phyloP scores from a whole-genome alignment of 345 rosid species.

The Clarkia xantiana region DNA sequence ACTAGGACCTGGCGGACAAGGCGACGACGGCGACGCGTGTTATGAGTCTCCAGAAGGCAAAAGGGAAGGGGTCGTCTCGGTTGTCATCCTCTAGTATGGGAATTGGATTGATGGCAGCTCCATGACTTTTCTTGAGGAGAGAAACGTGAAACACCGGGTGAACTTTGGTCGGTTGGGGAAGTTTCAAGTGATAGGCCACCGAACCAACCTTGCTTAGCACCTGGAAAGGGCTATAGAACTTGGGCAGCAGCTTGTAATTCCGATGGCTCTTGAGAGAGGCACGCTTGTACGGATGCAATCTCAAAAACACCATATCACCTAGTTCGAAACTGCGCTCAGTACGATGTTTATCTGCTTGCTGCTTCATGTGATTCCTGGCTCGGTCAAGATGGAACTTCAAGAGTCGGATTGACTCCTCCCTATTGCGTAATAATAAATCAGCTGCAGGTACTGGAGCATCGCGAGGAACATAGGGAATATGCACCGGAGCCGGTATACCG shows the following conservation, averaged over 20 bases:
- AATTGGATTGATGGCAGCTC: no score
- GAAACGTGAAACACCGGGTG: constrained; percentile 4
- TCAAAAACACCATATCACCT: not conserved
- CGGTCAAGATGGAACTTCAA: not conserved
- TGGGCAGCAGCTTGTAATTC: not conserved
- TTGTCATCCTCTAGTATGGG: no score
- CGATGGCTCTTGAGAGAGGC: not conserved
- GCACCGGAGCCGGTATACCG: constrained; percentile 1
- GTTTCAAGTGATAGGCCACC: not conserved
- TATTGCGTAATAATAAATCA: not conserved
- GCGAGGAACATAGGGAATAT: not conserved
- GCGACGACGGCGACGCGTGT: no score
- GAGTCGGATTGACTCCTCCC: not conserved
- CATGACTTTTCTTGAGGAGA: no score
- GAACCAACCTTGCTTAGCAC: not conserved
- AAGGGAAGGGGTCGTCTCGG: no score
- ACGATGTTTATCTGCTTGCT: not conserved
- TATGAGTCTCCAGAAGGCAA: no score
- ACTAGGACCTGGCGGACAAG: no score
- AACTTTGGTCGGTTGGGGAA: not conserved
- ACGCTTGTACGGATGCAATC: not conserved
- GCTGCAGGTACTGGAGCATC: not conserved
- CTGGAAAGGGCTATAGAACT: not conserved
- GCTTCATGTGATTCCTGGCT: not conserved
- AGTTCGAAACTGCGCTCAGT: not conserved